phyloP scores from a whole-genome alignment of 352 stramenopile species.

The Globisporangium iwayamae region DNA sequence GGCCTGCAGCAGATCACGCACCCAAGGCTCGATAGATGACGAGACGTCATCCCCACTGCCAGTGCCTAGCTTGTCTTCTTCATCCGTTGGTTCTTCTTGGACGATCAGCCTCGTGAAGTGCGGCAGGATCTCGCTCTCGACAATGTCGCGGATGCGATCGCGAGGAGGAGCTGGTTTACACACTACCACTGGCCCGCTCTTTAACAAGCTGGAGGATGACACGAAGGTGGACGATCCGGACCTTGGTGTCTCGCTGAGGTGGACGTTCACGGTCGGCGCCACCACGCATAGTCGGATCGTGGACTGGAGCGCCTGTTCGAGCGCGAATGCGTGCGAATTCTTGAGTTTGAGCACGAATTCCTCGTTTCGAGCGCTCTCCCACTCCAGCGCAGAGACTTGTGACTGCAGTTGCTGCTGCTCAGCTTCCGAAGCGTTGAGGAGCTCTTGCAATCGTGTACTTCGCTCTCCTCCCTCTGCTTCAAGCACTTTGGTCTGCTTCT shows the following conservation, averaged over 20 bases:
- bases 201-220: slow-evolving; percentile 11
- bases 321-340: slow-evolving; percentile 20
- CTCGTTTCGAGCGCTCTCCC: slow-evolving; percentile 5
- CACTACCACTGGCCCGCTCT: slow-evolving; percentile 19
- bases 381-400: not conserved
- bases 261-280: slow-evolving; percentile 79
- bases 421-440: not conserved
- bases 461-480: not conserved
- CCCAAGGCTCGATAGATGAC: slow-evolving; percentile 42
- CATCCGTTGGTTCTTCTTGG: slow-evolving; percentile 18
- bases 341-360: slow-evolving; percentile 27
- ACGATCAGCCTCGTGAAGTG: slow-evolving; percentile 49
- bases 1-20: slow-evolving; percentile 56
- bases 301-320: slow-evolving; percentile 40
- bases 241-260: slow-evolving; percentile 37
- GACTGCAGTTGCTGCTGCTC: not conserved
- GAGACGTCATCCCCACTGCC: not conserved
- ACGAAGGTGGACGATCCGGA: not conserved
- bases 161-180: slow-evolving; percentile 29
- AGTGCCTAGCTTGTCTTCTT: slow-evolving; percentile 14
- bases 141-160: slow-evolving; percentile 47
- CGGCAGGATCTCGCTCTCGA: slow-evolving; percentile 67
- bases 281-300: slow-evolving; percentile 71
- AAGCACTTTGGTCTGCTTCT: too few species aligned
- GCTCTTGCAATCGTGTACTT: not conserved